Evolutionary conservation across 2,329 filamentous ascomycete species (phyloP), one percentile per base, ranked within the genome.

Genomic region (Fusarium cyanostomum): DNA sequence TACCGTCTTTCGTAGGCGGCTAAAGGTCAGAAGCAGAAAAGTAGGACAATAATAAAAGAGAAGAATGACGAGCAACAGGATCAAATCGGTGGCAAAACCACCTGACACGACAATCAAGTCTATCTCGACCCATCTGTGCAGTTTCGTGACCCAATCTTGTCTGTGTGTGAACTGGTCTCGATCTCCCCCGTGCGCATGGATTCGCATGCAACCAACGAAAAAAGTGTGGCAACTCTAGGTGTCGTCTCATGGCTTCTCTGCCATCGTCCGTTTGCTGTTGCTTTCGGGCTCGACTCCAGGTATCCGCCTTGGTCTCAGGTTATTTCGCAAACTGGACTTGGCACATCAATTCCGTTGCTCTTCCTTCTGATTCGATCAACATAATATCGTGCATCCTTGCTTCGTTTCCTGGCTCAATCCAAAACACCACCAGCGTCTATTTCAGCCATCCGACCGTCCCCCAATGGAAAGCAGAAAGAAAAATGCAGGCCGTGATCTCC

Each of bases 71-170:
- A 51, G 49, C 26, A 56, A 61, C 46, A 58, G 56, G 53, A 50
- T 48, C 56, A 59, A 66, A 53, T 56, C 54, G 49, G 41, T 51
- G 52, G 31, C 44, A 55, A 64, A 65, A 51, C 45, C 57, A 57
- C 52, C 51, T 48, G 52, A 57, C 45, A 71, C 45, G 52, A 57
- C 45, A 71, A 64, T 42, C 66, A 62, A 62, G 54, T 70, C 59
- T 65, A 66, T 66, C 59, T 64, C 59, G 56, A 56, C 45, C 53
- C 59, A 61, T 66, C 51, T 64, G 56, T 64, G 59, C 59, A 59
- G 58, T 56, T 56, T 56, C 50, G 26, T 35, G 30, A 48, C 27
- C 42, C 54, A 39, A 13, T 30, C 49, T 56, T 57, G 33, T 45
- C 49, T 35, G 44, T 57, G 41, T 58, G 62, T 46, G 50, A 52